These are phyloP conservation scores for Termitomyces sp. DNA, from an alignment of 768 basidiomycete genomes.

Conservation along the genomic window DNA sequence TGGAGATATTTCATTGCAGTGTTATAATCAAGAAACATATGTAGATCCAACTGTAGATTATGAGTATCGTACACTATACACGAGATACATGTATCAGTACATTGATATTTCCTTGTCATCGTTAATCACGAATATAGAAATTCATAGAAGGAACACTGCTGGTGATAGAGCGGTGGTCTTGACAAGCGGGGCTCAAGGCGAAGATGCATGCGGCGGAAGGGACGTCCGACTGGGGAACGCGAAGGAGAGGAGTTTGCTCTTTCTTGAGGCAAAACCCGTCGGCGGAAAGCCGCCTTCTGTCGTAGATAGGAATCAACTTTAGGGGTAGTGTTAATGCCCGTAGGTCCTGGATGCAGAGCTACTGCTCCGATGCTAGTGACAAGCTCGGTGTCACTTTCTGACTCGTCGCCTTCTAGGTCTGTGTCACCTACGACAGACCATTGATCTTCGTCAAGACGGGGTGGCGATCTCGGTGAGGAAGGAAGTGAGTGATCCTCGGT, in stretches of 20 bases:
- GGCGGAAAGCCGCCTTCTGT: slow-evolving; percentile 30
- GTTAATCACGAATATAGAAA: slow-evolving; percentile 39
- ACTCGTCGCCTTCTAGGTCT: slow-evolving; percentile 30
- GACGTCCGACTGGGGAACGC: slow-evolving; percentile 44
- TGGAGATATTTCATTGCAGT: slow-evolving; percentile 5
- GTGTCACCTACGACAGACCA: slow-evolving; percentile 38
- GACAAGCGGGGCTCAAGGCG: slow-evolving; percentile 10
- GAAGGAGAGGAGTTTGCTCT: slow-evolving; percentile 52
- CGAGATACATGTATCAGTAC: slow-evolving; percentile 1
- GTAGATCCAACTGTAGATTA: slow-evolving; percentile 4
- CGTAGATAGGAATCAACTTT: slow-evolving; percentile 31
- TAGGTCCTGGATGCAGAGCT: slow-evolving; percentile 25
- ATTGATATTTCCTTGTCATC: not conserved
- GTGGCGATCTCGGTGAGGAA: slow-evolving; percentile 9
- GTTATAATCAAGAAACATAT: not conserved
- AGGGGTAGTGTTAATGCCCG: slow-evolving; percentile 12
- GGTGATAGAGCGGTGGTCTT: slow-evolving; percentile 7
- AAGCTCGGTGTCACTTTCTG: slow-evolving; percentile 27
- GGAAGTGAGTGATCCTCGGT: slow-evolving; percentile 18
- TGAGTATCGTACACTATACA: not conserved
- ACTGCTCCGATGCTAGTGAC: slow-evolving; percentile 33
- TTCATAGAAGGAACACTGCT: slow-evolving; percentile 36
- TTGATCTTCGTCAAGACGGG: slow-evolving; percentile 18
- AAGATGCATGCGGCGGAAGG: slow-evolving; percentile 27
- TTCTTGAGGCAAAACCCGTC: slow-evolving; percentile 28